Conservation (phyloP, 2,329 filamentous ascomycete genomes). For the Trichoderma sp. region DNA sequence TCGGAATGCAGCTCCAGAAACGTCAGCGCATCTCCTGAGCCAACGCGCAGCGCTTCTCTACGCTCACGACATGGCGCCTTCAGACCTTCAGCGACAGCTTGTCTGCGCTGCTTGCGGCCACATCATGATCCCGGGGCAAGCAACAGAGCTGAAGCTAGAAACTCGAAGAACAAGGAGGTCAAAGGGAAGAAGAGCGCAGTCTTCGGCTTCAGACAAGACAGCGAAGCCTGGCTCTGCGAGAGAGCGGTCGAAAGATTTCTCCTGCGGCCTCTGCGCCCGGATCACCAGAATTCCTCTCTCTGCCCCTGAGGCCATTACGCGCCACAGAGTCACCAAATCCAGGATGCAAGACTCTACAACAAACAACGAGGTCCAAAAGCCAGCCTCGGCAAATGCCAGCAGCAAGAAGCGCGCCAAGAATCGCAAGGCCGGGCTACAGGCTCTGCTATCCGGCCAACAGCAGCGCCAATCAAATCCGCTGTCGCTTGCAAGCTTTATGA, state of each 20-base stretch:
- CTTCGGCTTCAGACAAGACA: background rate
- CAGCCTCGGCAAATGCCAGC: conserved; percentile 53
- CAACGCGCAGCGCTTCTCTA: conserved; percentile 53
- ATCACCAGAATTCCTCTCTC: conserved; percentile 47
- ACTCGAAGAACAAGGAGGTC: conserved; percentile 23
- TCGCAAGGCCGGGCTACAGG: conserved; percentile 66
- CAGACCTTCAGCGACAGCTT: conserved; percentile 55
- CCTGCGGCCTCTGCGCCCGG: conserved; percentile 49
- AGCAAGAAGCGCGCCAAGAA: conserved; percentile 67
- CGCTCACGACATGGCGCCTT: conserved; percentile 46
- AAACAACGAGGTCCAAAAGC: conserved; percentile 26
- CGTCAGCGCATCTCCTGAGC: conserved; percentile 62
- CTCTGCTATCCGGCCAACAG: conserved; percentile 58
- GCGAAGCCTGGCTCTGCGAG: background rate
- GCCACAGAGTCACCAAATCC: conserved; percentile 26
- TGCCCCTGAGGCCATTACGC: conserved; percentile 38
- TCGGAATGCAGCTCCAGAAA: conserved; percentile 53
- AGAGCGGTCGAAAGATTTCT: conserved; percentile 34
- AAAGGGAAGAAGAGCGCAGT: background rate
- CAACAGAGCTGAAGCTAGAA: conserved; percentile 45
- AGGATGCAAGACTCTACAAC: background rate
- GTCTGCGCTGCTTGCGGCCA: conserved; percentile 62
- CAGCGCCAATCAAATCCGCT: conserved; percentile 47
- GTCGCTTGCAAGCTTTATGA: conserved; percentile 59
- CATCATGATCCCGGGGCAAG: conserved; percentile 58